Evolutionary conservation across 257 asterid species (phyloP).

Genomic region (Nicotiana noctiflora): DNA sequence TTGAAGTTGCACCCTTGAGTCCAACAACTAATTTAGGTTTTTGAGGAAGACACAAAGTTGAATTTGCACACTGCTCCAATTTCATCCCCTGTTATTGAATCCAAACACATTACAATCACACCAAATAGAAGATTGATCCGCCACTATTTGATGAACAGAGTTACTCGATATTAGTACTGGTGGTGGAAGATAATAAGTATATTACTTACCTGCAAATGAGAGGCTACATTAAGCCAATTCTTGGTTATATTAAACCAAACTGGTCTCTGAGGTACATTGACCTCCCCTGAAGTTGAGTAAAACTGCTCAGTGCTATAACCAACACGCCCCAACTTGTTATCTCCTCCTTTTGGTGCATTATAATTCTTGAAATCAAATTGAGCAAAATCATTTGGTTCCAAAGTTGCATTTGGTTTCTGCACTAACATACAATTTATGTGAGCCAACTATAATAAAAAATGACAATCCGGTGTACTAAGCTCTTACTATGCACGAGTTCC

Average conservation of each 20-base stretch:
- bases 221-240: slow-evolving; percentile 40
- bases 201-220: slow-evolving; percentile 30
- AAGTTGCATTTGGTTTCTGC: slow-evolving; percentile 41
- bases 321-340: slow-evolving; percentile 35
- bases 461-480: too few relatives aligned
- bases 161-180: background rate
- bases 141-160: background rate
- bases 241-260: slow-evolving; percentile 38
- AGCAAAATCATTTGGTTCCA: slow-evolving; percentile 33
- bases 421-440: background rate
- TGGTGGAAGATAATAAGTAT: background rate
- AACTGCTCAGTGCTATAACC: slow-evolving; percentile 42
- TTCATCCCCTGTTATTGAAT: slow-evolving; percentile 29
- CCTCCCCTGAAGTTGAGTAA: slow-evolving; percentile 37
- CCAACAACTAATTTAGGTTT: slow-evolving; percentile 47
- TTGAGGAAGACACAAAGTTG: slow-evolving; percentile 39
- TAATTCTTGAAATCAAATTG: slow-evolving; percentile 31
- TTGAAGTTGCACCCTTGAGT: slow-evolving; percentile 42
- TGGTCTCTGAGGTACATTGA: slow-evolving; percentile 19
- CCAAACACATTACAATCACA: background rate
- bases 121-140: background rate
- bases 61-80: slow-evolving; percentile 41
- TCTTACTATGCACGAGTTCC: too few relatives aligned
- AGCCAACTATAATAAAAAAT: background rate
- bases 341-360: slow-evolving; percentile 38